Percentiles rank a stretch among this genome's conserved stretches.
phyloP scores from a whole-genome alignment of 352 stramenopile genomes.

The Blastocystis sp. region DNA sequence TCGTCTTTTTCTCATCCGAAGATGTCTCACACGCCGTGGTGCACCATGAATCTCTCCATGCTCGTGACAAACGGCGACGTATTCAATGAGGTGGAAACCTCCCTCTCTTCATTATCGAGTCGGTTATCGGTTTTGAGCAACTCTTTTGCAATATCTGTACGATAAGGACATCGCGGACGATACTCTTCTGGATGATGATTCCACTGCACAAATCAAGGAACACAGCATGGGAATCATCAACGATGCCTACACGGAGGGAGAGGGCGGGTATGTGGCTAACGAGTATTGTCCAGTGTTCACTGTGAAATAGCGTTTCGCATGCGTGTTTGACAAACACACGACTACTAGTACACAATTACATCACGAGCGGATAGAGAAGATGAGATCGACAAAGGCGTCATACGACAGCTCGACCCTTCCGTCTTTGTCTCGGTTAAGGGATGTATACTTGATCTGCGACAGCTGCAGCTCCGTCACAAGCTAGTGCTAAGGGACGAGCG shows the following conservation, averaged over 20 bases:
- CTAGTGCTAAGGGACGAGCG: background rate
- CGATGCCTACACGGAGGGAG: background rate
- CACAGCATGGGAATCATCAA: background rate
- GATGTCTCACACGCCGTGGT: constrained; percentile 44
- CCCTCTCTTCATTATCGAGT: background rate
- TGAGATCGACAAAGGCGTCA: constrained; percentile 60
- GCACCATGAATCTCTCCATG: constrained; percentile 44
- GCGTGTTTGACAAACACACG: constrained; percentile 31
- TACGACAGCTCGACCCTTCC: constrained; percentile 43
- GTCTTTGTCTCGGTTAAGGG: constrained; percentile 47
- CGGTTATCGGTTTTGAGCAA: constrained; percentile 5
- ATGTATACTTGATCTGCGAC: constrained; percentile 59
- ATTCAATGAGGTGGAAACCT: background rate
- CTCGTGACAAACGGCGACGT: constrained; percentile 32
- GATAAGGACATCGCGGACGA: constrained; percentile 8
- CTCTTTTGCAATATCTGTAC: constrained; percentile 53
- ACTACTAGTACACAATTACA: background rate
- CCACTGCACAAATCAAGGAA: background rate
- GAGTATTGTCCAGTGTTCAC: constrained; percentile 22
- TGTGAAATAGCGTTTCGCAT: constrained; percentile 33
- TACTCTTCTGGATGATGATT: constrained; percentile 10
- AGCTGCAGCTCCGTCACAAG: constrained; percentile 55
- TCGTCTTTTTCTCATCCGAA: background rate
- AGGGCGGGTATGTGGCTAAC: constrained; percentile 26
- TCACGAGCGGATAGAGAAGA: constrained; percentile 61